Evolutionary conservation across 2,329 filamentous ascomycete species (phyloP).

Genomic region (Sarocladium brachiariae): DNA sequence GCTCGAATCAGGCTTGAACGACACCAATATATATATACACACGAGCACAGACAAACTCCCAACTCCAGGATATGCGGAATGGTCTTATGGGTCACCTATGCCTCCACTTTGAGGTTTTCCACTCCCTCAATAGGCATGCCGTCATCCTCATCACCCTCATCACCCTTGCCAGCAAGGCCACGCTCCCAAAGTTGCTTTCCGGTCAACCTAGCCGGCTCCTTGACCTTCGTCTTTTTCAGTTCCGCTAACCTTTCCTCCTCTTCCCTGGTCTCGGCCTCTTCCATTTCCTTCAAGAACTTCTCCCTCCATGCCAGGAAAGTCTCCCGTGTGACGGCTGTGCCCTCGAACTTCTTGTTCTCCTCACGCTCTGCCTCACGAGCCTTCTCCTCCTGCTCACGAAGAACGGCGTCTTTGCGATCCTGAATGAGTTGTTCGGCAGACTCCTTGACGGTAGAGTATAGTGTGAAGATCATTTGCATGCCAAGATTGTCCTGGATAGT

Average conservation of each 20-base stretch:
- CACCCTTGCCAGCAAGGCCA: conserved; percentile 60
- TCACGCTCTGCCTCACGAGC: conserved; percentile 64
- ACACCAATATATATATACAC: neutral
- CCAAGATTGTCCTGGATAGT: conserved; percentile 88
- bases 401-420: conserved; percentile 61
- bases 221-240: conserved; percentile 69
- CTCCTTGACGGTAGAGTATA: conserved; percentile 84
- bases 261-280: conserved; percentile 58
- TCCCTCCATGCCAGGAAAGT: conserved; percentile 79
- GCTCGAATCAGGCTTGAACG: neutral
- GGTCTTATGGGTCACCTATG: conserved; percentile 20
- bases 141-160: conserved; percentile 58
- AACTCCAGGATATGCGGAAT: conserved; percentile 16
- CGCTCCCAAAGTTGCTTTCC: conserved; percentile 74
- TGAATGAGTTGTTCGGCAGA: conserved; percentile 77
- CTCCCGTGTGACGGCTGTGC: conserved; percentile 79
- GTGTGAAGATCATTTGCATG: conserved; percentile 95
- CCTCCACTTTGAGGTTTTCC: conserved; percentile 66
- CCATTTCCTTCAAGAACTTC: conserved; percentile 72
- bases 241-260: conserved; percentile 78
- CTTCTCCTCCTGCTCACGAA: conserved; percentile 50
- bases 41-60: neutral
- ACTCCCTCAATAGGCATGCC: conserved; percentile 53
- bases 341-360: conserved; percentile 96
- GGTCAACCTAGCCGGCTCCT: conserved; percentile 66